phyloP scores from a whole-genome alignment of 2,329 filamentous ascomycete species.

The Waltergamsia citrina region DNA sequence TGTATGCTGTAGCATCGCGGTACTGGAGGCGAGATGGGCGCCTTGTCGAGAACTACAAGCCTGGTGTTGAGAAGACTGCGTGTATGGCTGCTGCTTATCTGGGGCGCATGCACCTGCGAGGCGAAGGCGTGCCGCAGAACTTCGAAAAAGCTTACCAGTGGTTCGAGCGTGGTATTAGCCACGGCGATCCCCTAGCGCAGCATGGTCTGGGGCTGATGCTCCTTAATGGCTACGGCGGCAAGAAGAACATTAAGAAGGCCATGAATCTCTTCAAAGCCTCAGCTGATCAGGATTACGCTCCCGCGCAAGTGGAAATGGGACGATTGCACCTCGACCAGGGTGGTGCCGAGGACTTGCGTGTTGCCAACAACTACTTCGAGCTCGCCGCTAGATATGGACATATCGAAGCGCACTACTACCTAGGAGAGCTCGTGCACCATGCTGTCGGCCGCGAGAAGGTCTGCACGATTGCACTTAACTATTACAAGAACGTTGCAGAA shows the following conservation, averaged over 20 bases:
- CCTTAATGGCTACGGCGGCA: slow-evolving; percentile 65
- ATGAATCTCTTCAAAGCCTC: slow-evolving; percentile 69
- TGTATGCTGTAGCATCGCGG: slow-evolving; percentile 66
- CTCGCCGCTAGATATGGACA: slow-evolving; percentile 73
- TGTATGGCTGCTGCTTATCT: slow-evolving; percentile 80
- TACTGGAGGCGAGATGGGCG: slow-evolving; percentile 80
- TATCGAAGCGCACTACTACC: slow-evolving; percentile 85
- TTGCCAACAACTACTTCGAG: slow-evolving; percentile 80
- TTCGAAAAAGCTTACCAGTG: slow-evolving; percentile 68
- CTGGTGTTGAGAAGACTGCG: slow-evolving; percentile 66
- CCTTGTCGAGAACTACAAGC: slow-evolving; percentile 57
- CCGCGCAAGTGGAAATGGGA: slow-evolving; percentile 75
- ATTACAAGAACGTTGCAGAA: slow-evolving; percentile 75
- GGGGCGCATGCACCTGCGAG: slow-evolving; percentile 81
- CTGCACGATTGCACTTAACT: slow-evolving; percentile 66
- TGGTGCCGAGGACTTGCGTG: slow-evolving; percentile 54
- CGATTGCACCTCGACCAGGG: slow-evolving; percentile 82
- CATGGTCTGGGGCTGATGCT: slow-evolving; percentile 79
- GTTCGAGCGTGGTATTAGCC: slow-evolving; percentile 70
- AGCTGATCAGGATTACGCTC: slow-evolving; percentile 71
- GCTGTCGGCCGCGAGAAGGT: slow-evolving; percentile 73
- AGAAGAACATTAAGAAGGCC: slow-evolving; percentile 60
- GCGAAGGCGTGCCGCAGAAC: slow-evolving; percentile 74
- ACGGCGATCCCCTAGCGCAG: slow-evolving; percentile 75
- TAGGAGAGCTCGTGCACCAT: slow-evolving; percentile 77